phyloP scores from a whole-genome alignment of 1,284 basidiomycete species.

The Gymnopus androsaceus region DNA sequence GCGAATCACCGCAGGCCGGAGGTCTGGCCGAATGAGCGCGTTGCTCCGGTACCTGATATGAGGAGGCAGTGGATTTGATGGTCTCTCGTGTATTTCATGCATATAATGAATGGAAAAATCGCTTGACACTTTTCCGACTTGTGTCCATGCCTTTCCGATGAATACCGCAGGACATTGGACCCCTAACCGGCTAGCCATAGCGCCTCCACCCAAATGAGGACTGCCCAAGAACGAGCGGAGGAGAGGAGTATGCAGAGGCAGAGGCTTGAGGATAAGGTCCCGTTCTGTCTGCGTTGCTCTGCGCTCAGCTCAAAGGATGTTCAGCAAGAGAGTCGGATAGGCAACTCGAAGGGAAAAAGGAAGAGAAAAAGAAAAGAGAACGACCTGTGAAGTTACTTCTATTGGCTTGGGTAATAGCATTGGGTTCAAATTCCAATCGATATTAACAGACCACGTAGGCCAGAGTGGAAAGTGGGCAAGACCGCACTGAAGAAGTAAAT shows the following conservation, averaged over 20 bases:
- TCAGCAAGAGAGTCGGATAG: constrained; percentile 70
- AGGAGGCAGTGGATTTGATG: no score
- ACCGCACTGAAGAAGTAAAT: constrained; percentile 41
- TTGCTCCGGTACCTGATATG: no score
- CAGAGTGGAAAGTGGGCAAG: constrained; percentile 74
- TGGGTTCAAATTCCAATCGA: neutral
- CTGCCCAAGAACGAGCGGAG: constrained; percentile 47
- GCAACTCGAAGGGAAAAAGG: constrained; percentile 56
- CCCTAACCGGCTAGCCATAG: constrained; percentile 54
- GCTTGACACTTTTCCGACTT: neutral
- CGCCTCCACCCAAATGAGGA: constrained; percentile 63
- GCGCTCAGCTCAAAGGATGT: neutral
- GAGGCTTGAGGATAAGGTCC: constrained; percentile 51
- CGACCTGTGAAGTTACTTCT: constrained; percentile 62
- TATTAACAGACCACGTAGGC: constrained; percentile 31
- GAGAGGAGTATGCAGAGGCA: constrained; percentile 58
- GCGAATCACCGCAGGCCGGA: no score
- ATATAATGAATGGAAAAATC: constrained; percentile 14
- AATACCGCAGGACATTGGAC: constrained; percentile 49
- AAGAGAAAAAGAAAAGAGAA: constrained; percentile 54
- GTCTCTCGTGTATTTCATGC: no score
- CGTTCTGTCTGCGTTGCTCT: neutral
- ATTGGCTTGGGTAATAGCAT: constrained; percentile 42
- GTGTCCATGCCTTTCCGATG: constrained; percentile 3
- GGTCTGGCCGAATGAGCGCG: no score